Conservation (phyloP, 2,329 filamentous ascomycete genomes). For the Arachnomyces sp. region DNA sequence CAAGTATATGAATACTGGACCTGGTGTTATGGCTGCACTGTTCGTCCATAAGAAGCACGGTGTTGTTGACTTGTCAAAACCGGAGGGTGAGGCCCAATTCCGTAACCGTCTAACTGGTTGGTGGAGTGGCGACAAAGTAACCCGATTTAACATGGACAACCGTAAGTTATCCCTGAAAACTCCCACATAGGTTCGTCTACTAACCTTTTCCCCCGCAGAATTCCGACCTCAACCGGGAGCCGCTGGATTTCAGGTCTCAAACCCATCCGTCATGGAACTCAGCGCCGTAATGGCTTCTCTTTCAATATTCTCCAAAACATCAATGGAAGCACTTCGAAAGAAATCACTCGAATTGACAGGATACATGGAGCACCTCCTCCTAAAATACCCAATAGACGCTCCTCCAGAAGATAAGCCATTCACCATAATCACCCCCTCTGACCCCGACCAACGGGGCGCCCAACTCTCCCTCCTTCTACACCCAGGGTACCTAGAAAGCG, state of each 20-base stretch:
- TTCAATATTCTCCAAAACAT: constrained; percentile 64
- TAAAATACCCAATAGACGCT: constrained; percentile 26
- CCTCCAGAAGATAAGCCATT: constrained; percentile 39
- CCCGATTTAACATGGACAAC: constrained; percentile 78
- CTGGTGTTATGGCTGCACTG: constrained; percentile 69
- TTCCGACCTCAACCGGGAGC: constrained; percentile 74
- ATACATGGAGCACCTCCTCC: constrained; percentile 65
- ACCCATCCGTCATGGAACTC: constrained; percentile 71
- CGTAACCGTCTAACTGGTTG: constrained; percentile 67
- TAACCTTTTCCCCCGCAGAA: constrained; percentile 24
- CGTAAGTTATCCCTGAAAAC: constrained; percentile 23
- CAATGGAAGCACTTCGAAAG: constrained; percentile 59
- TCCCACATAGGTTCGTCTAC: not conserved
- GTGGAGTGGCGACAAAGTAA: constrained; percentile 75
- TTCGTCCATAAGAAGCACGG: constrained; percentile 75
- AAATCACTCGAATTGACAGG: constrained; percentile 68
- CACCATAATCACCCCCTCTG: constrained; percentile 60
- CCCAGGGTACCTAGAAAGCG: constrained; percentile 61
- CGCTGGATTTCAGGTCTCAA: constrained; percentile 75
- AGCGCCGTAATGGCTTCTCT: constrained; percentile 67
- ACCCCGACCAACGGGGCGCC: constrained; percentile 62
- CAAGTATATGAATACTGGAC: constrained; percentile 86
- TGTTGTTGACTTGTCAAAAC: constrained; percentile 27
- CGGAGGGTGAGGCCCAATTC: constrained; percentile 43
- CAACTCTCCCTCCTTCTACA: constrained; percentile 69